These are phyloP conservation scores for Veloporphyrellus conicus DNA, from an alignment of 1,284 basidiomycete species.

Conservation along the genomic window DNA sequence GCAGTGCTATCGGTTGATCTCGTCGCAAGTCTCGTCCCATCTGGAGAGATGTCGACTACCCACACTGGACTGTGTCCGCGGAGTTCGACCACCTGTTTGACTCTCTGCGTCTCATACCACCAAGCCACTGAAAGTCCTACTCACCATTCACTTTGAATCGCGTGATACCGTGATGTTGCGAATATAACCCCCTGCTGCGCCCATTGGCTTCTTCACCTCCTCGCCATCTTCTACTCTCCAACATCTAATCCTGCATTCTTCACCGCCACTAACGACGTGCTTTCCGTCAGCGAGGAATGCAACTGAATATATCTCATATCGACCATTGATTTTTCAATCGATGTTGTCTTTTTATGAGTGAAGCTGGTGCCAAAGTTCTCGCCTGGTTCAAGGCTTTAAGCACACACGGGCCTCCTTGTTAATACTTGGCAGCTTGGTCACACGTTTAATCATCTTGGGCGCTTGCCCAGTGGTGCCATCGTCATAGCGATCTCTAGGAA, in stretches of 20 bases:
- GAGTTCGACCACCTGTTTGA: not conserved
- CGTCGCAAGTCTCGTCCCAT: not conserved
- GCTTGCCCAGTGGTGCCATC: too few relatives aligned
- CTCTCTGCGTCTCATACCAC: not conserved
- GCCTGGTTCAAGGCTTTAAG: too few relatives aligned
- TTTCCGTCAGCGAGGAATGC: not conserved
- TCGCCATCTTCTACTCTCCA: not conserved
- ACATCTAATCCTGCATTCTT: not conserved
- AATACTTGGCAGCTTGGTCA: too few relatives aligned
- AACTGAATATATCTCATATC: not conserved
- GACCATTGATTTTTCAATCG: too few relatives aligned
- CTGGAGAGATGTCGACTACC: constrained; percentile 1
- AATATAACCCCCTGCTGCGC: not conserved
- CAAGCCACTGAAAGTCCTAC: not conserved
- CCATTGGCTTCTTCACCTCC: not conserved
- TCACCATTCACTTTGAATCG: not conserved
- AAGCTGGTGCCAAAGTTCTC: too few relatives aligned
- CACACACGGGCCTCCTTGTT: too few relatives aligned
- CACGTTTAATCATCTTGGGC: too few relatives aligned
- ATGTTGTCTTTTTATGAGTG: too few relatives aligned
- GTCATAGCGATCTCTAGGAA: too few relatives aligned
- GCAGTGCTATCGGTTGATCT: not conserved
- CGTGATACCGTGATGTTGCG: not conserved
- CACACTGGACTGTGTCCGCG: not conserved
- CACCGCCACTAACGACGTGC: too few relatives aligned